phyloP scores from a whole-genome alignment of 2,329 filamentous ascomycete species.

The Penicillium sp. region DNA sequence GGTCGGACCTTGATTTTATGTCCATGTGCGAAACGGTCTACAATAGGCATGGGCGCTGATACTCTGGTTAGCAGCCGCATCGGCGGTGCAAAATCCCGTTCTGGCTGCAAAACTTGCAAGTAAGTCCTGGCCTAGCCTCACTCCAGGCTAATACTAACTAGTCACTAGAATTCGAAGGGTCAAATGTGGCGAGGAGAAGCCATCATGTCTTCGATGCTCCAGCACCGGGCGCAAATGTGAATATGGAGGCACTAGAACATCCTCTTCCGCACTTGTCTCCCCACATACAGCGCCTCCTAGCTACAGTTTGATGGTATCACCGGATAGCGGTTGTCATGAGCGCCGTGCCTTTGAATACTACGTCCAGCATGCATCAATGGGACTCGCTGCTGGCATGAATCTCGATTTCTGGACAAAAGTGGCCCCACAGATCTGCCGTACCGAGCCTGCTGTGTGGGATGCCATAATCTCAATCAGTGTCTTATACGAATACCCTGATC shows the following conservation, averaged over 20 bases:
- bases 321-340: constrained; percentile 10
- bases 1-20: background rate
- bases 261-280: background rate
- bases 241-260: constrained; percentile 7
- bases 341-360: constrained; percentile 29
- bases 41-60: background rate
- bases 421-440: constrained; percentile 21
- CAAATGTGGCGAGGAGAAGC: constrained; percentile 29
- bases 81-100: background rate
- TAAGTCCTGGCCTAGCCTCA: background rate
- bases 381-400: constrained; percentile 16
- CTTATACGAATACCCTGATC: constrained; percentile 20
- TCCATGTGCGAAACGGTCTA: background rate
- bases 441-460: constrained; percentile 27
- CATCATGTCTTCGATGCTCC: constrained; percentile 18
- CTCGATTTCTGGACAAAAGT: constrained; percentile 23
- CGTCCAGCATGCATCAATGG: constrained; percentile 17
- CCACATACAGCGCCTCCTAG: background rate
- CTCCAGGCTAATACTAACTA: background rate
- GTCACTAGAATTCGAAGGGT: constrained; percentile 19
- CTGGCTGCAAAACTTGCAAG: background rate
- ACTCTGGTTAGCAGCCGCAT: background rate
- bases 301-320: constrained; percentile 1
- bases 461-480: constrained; percentile 24
- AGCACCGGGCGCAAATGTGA: constrained; percentile 22